Conservation (phyloP, 2,329 filamentous ascomycete species). For the Paraphaeosphaeria minitans region DNA sequence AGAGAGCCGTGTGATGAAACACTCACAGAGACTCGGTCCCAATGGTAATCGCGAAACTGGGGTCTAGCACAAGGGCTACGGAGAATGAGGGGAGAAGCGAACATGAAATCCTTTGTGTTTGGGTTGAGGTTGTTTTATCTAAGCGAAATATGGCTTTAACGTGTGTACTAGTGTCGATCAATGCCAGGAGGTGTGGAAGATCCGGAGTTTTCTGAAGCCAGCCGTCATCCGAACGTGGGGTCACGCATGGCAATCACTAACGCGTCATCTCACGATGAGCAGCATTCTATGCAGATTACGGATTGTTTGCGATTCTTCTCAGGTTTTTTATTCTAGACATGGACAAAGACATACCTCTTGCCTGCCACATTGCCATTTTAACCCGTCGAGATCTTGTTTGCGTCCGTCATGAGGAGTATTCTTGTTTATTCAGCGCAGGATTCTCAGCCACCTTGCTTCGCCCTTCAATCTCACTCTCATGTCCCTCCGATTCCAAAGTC, state of each 20-base stretch:
- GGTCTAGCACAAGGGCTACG: constrained; percentile 11
- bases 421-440: not conserved
- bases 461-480: not conserved
- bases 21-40: not conserved
- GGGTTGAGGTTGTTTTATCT: not conserved
- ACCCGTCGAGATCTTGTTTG: not conserved
- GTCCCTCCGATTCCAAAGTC: no score
- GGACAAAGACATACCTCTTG: not conserved
- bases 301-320: not conserved
- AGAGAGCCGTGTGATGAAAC: constrained; percentile 4
- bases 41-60: not conserved
- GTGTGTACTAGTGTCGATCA: not conserved
- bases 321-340: no score
- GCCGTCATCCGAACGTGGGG: not conserved
- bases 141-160: not conserved
- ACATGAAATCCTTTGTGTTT: not conserved
- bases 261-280: not conserved
- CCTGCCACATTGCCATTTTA: not conserved
- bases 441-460: not conserved
- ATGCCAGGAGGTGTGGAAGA: not conserved
- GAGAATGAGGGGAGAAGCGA: constrained; percentile 21
- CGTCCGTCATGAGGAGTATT: not conserved
- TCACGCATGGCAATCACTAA: not conserved
- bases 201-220: not conserved
- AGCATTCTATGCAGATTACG: not conserved